Percentiles rank a stretch among this genome's conserved stretches.
Evolutionary conservation across 257 asterid species (phyloP).

Genomic region (Orobanche coerulescens): DNA sequence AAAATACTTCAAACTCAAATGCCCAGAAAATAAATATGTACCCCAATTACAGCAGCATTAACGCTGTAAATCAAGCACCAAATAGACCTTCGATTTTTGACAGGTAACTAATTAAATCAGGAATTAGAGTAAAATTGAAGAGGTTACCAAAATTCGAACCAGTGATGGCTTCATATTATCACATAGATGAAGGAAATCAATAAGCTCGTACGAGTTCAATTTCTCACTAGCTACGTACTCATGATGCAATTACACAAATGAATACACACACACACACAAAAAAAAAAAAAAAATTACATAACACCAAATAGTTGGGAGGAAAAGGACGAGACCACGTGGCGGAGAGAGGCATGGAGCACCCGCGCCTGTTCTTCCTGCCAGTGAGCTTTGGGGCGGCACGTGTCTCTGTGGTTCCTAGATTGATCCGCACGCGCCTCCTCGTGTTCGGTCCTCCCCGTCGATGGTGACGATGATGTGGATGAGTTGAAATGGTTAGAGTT

Average conservation of each 20-base stretch:
- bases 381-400: constrained; percentile 28
- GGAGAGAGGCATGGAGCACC: constrained; percentile 53
- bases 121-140: neutral
- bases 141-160: neutral
- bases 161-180: neutral
- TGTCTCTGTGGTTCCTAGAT: constrained; percentile 21
- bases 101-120: neutral
- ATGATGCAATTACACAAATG: neutral
- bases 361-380: constrained; percentile 58
- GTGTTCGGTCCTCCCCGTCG: neutral
- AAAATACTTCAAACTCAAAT: neutral
- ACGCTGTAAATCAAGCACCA: neutral
- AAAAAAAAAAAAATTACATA: neutral
- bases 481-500: neutral
- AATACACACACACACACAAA: too few relatives aligned
- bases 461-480: neutral
- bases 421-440: neutral
- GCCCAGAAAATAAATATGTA: neutral
- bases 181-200: neutral
- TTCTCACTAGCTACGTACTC: neutral
- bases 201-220: neutral
- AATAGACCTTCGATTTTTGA: neutral
- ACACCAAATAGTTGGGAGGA: neutral
- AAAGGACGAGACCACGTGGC: constrained; percentile 44
- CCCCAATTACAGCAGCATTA: neutral